Evolutionary conservation across 371 early-diverging fungal genomes (phyloP), one percentile per base, ranked within the genome.

Genomic region (Umbelopsis sp.): DNA sequence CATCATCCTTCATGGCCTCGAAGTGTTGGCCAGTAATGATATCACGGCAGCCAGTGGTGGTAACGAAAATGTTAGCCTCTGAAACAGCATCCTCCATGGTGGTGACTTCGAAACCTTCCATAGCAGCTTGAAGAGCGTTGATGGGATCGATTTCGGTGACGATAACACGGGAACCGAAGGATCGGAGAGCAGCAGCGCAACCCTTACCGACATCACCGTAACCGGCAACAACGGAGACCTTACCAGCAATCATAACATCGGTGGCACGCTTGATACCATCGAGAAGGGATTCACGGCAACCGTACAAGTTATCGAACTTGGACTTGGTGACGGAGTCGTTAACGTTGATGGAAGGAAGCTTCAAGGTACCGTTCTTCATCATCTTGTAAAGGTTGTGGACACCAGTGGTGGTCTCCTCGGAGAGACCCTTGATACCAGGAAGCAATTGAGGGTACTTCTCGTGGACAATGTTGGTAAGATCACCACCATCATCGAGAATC

Each of bases 151-250:
- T 90, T 86, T 98, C 99, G 72, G 98, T 97, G 65, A 99, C 87
- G 71, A 98, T 87, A 79, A 99, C 99, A 84, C 97, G 95, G 73
- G 99, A 94, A 74, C 99, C 99, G 95, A 99, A 96, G 76, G 97
- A 97, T 82, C 94, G 91, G 80, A 99, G 94, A 71, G 99, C 97
- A 78, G 93, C 95, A 76, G 99, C 98, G 84, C 98, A 98, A 75
- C 99, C 99, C 92, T 99, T 99, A 78, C 99, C 99, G 80, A 99
- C 99, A 88, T 99, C 99, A 87, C 99, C 99, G 89, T 96, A 98
- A 83, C 99, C 99, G 80, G 97, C 98, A 70, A 98, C 97, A 72
- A 98, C 94, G 68, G 97, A 92, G 46, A 98, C 94, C 91, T 99
- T 98, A 75, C 99, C 99, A 77, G 99, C 99, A 81, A 99, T 99